Percentiles rank a stretch among this genome's conserved stretches.
Conservation (phyloP, 306 rosid species). For the Senna tora region DNA sequence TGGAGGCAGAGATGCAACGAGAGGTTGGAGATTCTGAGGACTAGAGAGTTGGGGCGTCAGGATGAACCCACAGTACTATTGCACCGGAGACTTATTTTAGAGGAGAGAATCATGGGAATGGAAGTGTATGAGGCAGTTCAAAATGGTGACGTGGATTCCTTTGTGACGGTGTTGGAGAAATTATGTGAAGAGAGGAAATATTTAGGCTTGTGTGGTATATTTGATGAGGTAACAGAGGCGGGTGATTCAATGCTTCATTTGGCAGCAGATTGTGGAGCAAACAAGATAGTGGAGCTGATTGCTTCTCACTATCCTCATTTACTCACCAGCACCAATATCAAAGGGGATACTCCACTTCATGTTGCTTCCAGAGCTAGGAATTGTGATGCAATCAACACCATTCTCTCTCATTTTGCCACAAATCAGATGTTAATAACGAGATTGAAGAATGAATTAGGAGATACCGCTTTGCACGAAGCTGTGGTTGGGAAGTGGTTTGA, state of each 20-base stretch:
- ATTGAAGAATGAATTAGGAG: background rate
- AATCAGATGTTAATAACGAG: background rate
- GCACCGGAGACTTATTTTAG: too few species aligned
- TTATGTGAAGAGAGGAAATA: background rate
- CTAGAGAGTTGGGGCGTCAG: background rate
- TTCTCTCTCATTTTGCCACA: background rate
- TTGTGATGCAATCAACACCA: background rate
- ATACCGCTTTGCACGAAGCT: constrained; percentile 21
- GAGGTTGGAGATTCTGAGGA: background rate
- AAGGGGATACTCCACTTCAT: constrained; percentile 37
- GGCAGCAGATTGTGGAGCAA: too few species aligned
- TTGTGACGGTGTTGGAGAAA: background rate
- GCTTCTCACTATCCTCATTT: background rate
- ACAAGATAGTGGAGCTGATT: background rate
- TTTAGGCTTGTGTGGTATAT: background rate
- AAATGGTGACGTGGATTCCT: background rate
- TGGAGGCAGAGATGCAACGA: background rate
- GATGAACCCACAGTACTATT: background rate
- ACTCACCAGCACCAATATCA: background rate
- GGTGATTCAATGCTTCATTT: constrained; percentile 37
- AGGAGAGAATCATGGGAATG: too few species aligned
- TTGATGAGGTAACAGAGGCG: background rate
- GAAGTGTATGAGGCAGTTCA: background rate
- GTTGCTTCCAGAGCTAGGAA: background rate
- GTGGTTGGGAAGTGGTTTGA: background rate